Conservation (phyloP, 106 monocot species). For the Triglochin maritima region DNA sequence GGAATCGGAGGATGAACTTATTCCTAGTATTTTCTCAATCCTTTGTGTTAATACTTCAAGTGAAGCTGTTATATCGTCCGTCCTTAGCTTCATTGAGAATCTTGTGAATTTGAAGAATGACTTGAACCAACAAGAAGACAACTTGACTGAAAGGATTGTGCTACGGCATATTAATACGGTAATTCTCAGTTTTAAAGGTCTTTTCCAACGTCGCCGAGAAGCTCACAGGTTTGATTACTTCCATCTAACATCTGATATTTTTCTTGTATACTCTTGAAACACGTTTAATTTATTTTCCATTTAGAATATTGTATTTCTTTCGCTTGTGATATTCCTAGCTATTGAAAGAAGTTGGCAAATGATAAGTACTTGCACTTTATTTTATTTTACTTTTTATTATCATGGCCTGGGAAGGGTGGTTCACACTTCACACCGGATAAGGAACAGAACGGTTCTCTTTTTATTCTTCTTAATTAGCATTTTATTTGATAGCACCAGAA, state of each 20-base stretch:
- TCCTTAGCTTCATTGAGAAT: slow-evolving; percentile 70
- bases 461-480: too few species aligned
- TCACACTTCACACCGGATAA: too few species aligned
- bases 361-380: too few species aligned
- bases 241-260: background rate
- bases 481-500: too few species aligned
- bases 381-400: too few species aligned
- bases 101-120: slow-evolving; percentile 55
- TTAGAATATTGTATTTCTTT: too few species aligned
- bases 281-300: too few species aligned
- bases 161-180: slow-evolving; percentile 59
- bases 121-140: slow-evolving; percentile 28
- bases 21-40: slow-evolving; percentile 76
- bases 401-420: too few species aligned
- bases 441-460: too few species aligned
- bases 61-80: slow-evolving; percentile 53
- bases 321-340: too few species aligned
- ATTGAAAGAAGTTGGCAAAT: too few species aligned
- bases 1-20: slow-evolving; percentile 33
- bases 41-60: slow-evolving; percentile 69
- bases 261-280: too few species aligned
- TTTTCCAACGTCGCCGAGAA: slow-evolving; percentile 33
- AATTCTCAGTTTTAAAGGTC: slow-evolving; percentile 35
- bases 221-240: slow-evolving; percentile 33
- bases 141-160: slow-evolving; percentile 37